These are phyloP conservation scores for Ogataea hybrid DNA, from an alignment of 1,139 yeast species.

Conservation along the genomic window DNA sequence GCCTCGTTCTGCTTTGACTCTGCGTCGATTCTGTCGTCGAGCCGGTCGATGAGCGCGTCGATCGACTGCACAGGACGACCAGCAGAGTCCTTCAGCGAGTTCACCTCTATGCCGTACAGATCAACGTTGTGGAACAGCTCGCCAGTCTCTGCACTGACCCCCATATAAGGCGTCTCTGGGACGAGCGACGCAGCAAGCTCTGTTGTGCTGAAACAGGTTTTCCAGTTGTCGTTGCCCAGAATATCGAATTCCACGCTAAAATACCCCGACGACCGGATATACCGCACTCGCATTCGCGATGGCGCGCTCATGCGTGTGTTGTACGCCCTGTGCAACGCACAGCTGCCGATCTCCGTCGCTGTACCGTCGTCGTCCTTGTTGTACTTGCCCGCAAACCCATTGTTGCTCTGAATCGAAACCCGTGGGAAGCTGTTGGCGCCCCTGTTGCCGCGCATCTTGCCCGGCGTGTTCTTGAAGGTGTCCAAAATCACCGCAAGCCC, in stretches of 20 bases:
- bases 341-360: conserved; percentile 70
- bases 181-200: conserved; percentile 30
- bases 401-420: conserved; percentile 60
- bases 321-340: conserved; percentile 57
- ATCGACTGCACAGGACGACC: conserved; percentile 21
- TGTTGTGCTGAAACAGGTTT: conserved; percentile 59
- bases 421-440: conserved; percentile 71
- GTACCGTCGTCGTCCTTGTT: conserved; percentile 68
- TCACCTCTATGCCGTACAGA: conserved; percentile 34
- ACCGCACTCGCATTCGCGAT: conserved; percentile 58
- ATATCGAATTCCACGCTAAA: conserved; percentile 69
- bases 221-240: conserved; percentile 57
- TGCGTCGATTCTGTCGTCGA: conserved; percentile 9
- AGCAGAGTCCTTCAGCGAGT: conserved; percentile 20
- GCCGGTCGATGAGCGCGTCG: conserved; percentile 20
- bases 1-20: conserved; percentile 8
- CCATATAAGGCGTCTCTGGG: conserved; percentile 55
- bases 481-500: conserved; percentile 79
- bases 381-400: conserved; percentile 61
- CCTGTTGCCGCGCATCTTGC: conserved; percentile 34
- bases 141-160: conserved; percentile 86
- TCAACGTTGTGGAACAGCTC: conserved; percentile 67
- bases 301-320: conserved; percentile 37
- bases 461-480: conserved; percentile 60
- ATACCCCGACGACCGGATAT: conserved; percentile 60